Percentiles rank a stretch among this genome's conserved stretches.
These are phyloP conservation scores for Cystoderma amianthinum DNA, from an alignment of 768 basidiomycete species.

Conservation along the genomic window DNA sequence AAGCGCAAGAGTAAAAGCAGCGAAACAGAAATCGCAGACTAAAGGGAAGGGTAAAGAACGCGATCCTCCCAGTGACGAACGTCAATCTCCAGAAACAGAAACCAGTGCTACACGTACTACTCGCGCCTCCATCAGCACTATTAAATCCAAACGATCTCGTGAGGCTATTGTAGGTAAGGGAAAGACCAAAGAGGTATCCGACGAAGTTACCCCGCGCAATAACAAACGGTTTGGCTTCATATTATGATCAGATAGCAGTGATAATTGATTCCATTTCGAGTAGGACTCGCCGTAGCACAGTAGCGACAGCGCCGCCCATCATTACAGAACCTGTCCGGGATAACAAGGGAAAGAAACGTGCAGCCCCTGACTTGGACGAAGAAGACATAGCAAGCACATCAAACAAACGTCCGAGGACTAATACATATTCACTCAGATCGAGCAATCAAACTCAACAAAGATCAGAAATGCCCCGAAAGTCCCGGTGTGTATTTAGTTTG, in stretches of 20 bases:
- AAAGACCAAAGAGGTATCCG: conserved; percentile 53
- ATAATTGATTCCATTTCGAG: conserved; percentile 19
- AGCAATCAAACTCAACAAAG: conserved; percentile 31
- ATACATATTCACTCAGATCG: conserved; percentile 66
- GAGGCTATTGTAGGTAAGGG: conserved; percentile 48
- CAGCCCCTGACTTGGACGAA: conserved; percentile 72
- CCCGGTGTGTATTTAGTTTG: conserved; percentile 36
- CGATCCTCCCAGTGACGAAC: conserved; percentile 30
- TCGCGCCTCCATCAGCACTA: conserved; percentile 30
- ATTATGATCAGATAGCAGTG: conserved; percentile 16
- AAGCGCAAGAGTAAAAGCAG: conserved; percentile 71
- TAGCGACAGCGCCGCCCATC: conserved; percentile 35
- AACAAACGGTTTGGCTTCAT: conserved; percentile 56
- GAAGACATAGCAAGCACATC: conserved; percentile 48
- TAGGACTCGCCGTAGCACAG: conserved; percentile 56
- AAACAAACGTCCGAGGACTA: conserved; percentile 56
- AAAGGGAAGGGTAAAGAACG: conserved; percentile 50
- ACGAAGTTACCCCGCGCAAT: conserved; percentile 40
- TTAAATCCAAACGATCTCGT: conserved; percentile 46
- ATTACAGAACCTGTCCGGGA: conserved; percentile 77
- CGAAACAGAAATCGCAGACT: conserved; percentile 61
- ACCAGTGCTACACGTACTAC: conserved; percentile 27
- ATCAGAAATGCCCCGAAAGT: conserved; percentile 68
- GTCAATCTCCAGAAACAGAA: conserved; percentile 20
- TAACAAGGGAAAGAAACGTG: conserved; percentile 90